A percentile compares a stretch with the other conserved stretches of the same genome.
Conservation (phyloP, 768 basidiomycete genomes). For the Artomyces pyxidatus region DNA sequence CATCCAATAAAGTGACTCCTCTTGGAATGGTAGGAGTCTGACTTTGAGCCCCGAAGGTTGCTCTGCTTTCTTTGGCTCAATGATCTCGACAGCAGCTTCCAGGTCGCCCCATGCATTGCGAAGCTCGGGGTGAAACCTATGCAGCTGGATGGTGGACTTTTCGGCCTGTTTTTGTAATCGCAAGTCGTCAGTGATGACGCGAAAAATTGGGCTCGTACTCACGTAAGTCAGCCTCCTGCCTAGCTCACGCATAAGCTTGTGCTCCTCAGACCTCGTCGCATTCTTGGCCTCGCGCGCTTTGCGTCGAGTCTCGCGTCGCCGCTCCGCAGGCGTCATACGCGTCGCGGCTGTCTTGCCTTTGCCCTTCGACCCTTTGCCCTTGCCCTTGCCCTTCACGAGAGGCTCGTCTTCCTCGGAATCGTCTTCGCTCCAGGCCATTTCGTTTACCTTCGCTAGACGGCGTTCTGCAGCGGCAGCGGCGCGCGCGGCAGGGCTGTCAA, state of each 20-base stretch:
- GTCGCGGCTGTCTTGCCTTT: slow-evolving; percentile 3
- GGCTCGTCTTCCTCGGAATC: too few relatives aligned
- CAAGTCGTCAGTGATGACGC: slow-evolving; percentile 8
- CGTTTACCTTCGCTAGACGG: slow-evolving; percentile 27
- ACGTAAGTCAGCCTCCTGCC: slow-evolving; percentile 73
- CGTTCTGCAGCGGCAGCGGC: slow-evolving; percentile 57
- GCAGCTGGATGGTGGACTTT: slow-evolving; percentile 53
- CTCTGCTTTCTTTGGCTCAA: slow-evolving; percentile 58
- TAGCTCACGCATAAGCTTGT: slow-evolving; percentile 41
- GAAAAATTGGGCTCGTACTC: slow-evolving; percentile 18
- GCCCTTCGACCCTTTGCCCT: slow-evolving; percentile 22
- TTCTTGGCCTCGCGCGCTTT: slow-evolving; percentile 12
- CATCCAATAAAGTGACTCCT: slow-evolving; percentile 96
- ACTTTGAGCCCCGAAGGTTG: slow-evolving; percentile 83
- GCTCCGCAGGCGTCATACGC: slow-evolving; percentile 1
- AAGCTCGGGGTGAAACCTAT: slow-evolving; percentile 73
- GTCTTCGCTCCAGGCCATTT: too few relatives aligned
- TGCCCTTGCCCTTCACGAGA: slow-evolving; percentile 23
- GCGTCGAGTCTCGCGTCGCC: slow-evolving; percentile 7
- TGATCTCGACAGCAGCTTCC: slow-evolving; percentile 48
- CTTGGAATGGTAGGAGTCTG: slow-evolving; percentile 87
- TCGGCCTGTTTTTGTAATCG: slow-evolving; percentile 46
- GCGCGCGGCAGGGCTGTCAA: slow-evolving; percentile 37
- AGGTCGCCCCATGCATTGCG: slow-evolving; percentile 84
- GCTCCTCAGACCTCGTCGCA: slow-evolving; percentile 35